Base-by-base conservation (phyloP, 2,329 filamentous ascomycete genomes). In the Trichoderma sp. region DNA sequence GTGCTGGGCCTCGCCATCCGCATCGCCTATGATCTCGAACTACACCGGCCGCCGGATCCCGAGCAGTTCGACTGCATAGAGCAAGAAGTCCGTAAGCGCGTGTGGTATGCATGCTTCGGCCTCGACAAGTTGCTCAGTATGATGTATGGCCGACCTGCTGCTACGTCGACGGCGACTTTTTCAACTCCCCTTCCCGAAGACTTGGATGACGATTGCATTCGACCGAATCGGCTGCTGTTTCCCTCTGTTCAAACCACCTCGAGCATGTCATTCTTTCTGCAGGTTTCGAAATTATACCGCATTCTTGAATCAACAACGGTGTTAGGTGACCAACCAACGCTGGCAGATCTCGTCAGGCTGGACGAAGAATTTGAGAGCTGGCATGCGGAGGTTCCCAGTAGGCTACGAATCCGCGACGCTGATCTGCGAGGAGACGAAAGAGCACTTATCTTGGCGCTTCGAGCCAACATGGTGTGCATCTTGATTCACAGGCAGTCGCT, bases 71-170 rank as follows among this genome's bases (percentile, higher is more conserved):
- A 62, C 17, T 62, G 59, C 5, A 62, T 62, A 44, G 59, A 45
- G 9, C 59, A 62, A 44, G 59, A 62, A 24, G 59, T 62, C 14
- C 59, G 59, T 21, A 62, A 62, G 39, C 59, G 59, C 5, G 59
- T 62, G 3, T 62, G 59, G 59, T 62, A 62, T 14, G 59, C 59
- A 4, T 62, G 59, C n/a, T 62, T 62, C 24, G 59, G 59, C 17
- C n/a, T 62, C 26, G 59, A 62, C 54, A 52, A 62, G 21, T 28
- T 62, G 3, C 48, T 62, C n/a, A 62, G 59, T n/a, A 62, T 62
- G 59, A 62, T 62, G 15, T 62, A 62, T n/a, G 59, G 59, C n/a
- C 59, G 59, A 17, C 59, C 59, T 7, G 47, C 59, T 47, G 59
- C 59, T 12, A 62, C 59, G 0, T 62, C 59, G 1, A 62, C 59